phyloP scores from a whole-genome alignment of 768 basidiomycete species.

The Amanita phalloides region DNA sequence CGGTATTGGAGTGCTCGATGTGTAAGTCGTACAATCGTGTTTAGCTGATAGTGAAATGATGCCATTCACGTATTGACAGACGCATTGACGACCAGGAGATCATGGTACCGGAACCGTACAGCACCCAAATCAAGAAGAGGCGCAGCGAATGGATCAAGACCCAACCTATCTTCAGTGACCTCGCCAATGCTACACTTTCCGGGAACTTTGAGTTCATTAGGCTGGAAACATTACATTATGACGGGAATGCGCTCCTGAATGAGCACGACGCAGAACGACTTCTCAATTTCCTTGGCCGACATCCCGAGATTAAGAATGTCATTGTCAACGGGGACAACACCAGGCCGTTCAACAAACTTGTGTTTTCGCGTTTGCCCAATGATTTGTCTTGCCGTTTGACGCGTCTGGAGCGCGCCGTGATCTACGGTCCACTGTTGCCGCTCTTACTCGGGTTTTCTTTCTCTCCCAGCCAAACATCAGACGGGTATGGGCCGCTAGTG shows the following conservation, averaged over 20 bases:
- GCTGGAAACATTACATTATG: neutral
- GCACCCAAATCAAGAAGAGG: neutral
- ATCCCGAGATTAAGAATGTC: neutral
- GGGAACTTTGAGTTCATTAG: neutral
- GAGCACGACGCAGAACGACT: neutral
- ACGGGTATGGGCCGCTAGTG: neutral
- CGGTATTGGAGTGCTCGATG: neutral
- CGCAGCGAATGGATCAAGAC: neutral
- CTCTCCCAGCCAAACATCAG: neutral
- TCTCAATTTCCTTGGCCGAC: neutral
- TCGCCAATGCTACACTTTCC: neutral
- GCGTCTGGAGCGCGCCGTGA: neutral
- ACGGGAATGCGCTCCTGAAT: neutral
- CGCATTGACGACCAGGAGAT: neutral
- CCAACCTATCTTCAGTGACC: neutral
- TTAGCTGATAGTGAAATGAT: neutral
- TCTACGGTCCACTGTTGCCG: constrained; percentile 2
- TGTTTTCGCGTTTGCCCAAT: neutral
- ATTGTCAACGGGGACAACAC: neutral
- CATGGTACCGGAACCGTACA: neutral
- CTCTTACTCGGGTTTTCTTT: constrained; percentile 3
- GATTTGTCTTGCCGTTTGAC: neutral
- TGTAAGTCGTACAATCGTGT: neutral
- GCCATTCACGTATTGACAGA: neutral
- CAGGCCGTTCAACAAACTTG: neutral